A percentile compares a stretch with the other conserved stretches of the same genome.
phyloP scores from a whole-genome alignment of 441 rosid genomes.

The Dalechampia spathulata region DNA sequence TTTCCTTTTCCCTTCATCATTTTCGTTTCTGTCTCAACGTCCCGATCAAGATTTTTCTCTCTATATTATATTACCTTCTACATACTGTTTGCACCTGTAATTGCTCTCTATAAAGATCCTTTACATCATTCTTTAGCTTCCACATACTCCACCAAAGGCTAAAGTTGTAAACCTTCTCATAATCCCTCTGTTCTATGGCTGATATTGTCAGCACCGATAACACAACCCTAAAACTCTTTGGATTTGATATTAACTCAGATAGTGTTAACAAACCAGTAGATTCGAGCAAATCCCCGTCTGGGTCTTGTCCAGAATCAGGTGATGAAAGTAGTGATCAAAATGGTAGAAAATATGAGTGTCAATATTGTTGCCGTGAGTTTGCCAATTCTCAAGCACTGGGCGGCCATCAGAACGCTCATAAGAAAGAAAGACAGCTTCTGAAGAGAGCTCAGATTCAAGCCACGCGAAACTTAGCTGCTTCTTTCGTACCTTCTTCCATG shows the following conservation, averaged over 20 bases:
- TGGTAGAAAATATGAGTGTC: conserved; percentile 84
- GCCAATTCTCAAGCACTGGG: conserved; percentile 92
- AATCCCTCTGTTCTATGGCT: conserved; percentile 33
- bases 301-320: conserved; percentile 20
- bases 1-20: conserved; percentile 11
- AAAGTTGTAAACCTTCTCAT: too few relatives aligned
- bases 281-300: conserved; percentile 20
- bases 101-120: too few relatives aligned
- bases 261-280: conserved; percentile 16
- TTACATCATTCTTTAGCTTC: too few relatives aligned
- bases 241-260: conserved; percentile 50
- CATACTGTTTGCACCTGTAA: background rate
- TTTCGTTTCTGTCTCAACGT: conserved; percentile 16
- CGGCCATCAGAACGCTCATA: conserved; percentile 96
- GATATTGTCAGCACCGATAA: conserved; percentile 23
- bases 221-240: conserved; percentile 54
- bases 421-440: conserved; percentile 80
- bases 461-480: conserved; percentile 47
- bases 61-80: background rate
- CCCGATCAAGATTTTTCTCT: conserved; percentile 11
- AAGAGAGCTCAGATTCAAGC: conserved; percentile 83
- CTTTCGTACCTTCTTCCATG: conserved; percentile 50
- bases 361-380: conserved; percentile 76
- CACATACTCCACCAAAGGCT: too few relatives aligned
- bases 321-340: conserved; percentile 6